phyloP scores from a whole-genome alignment of 2,329 filamentous ascomycete species.

The Xylaria sp. region DNA sequence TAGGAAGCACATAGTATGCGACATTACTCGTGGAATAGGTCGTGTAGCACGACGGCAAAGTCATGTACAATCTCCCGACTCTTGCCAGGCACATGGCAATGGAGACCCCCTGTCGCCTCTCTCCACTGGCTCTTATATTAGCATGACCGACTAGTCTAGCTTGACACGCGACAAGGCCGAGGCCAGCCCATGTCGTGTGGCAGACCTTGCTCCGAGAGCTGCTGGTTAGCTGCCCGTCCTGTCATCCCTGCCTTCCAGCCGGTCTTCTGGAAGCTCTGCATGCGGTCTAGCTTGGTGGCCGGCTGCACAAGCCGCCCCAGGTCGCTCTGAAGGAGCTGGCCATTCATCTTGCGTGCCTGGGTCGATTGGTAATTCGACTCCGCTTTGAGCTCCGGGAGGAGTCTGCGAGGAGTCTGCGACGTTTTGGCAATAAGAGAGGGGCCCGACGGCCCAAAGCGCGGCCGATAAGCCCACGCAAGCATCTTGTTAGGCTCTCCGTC shows the following conservation, averaged over 20 bases:
- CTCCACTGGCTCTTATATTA: slow-evolving; percentile 23
- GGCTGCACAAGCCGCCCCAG: slow-evolving; percentile 29
- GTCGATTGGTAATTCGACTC: slow-evolving; percentile 39
- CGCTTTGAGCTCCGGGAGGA: slow-evolving; percentile 35
- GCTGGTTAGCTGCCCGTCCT: slow-evolving; percentile 27
- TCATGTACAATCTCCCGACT: slow-evolving; percentile 23
- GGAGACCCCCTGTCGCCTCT: slow-evolving; percentile 15
- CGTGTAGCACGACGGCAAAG: slow-evolving; percentile 15
- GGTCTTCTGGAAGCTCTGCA: slow-evolving; percentile 35
- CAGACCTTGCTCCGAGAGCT: slow-evolving; percentile 16
- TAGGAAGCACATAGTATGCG: neutral
- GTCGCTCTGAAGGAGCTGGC: slow-evolving; percentile 22
- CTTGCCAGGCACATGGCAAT: slow-evolving; percentile 26
- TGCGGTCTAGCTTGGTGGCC: slow-evolving; percentile 28
- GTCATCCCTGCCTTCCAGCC: slow-evolving; percentile 36
- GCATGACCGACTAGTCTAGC: slow-evolving; percentile 20
- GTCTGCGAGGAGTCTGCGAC: slow-evolving; percentile 30
- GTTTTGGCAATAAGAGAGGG: slow-evolving; percentile 38
- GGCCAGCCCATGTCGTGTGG: slow-evolving; percentile 16
- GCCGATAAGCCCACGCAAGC: slow-evolving; percentile 21
- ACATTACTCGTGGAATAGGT: slow-evolving; percentile 3
- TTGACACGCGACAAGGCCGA: slow-evolving; percentile 29
- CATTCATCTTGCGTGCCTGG: slow-evolving; percentile 32
- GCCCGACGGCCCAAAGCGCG: slow-evolving; percentile 33
- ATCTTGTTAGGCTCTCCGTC: slow-evolving; percentile 20